Evolutionary conservation across 1,139 yeast genomes (phyloP).

Genomic region (Candida freyschussii): DNA sequence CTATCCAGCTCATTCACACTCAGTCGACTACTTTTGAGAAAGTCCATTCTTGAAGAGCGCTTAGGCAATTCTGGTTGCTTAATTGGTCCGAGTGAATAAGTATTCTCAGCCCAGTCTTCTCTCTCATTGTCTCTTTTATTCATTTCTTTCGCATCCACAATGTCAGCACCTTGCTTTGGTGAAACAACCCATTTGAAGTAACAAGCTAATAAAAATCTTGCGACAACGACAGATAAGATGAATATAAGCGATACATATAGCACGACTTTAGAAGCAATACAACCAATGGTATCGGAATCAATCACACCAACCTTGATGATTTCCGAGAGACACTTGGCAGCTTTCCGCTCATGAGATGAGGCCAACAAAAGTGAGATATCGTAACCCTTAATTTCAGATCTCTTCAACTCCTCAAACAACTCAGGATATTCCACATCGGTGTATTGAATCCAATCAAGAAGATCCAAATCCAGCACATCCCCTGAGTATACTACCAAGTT

Average conservation of each 20-base stretch:
- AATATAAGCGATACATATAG: conserved; percentile 76
- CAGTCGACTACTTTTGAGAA: conserved; percentile 23
- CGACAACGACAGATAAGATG: conserved; percentile 71
- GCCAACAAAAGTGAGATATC: conserved; percentile 79
- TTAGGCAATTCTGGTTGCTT: conserved; percentile 28
- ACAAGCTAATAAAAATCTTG: conserved; percentile 80
- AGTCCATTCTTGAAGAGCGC: conserved; percentile 25
- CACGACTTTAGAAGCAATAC: conserved; percentile 85
- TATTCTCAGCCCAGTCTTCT: conserved; percentile 72
- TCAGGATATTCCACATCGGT: conserved; percentile 70
- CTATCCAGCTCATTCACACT: conserved; percentile 16
- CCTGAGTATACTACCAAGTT: conserved; percentile 86
- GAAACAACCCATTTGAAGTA: conserved; percentile 83
- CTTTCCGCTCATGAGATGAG: conserved; percentile 59
- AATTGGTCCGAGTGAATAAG: conserved; percentile 45
- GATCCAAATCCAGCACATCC: conserved; percentile 73
- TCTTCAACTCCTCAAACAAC: conserved; percentile 58
- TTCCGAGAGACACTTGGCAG: conserved; percentile 83
- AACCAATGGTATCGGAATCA: conserved; percentile 91
- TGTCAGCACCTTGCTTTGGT: conserved; percentile 73
- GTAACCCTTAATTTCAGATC: conserved; percentile 62
- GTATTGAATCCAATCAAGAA: conserved; percentile 66
- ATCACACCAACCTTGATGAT: conserved; percentile 83
- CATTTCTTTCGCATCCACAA: conserved; percentile 49
- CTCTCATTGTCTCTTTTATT: conserved; percentile 55